Percentiles rank a stretch among this genome's conserved stretches.
Evolutionary conservation across 805 yeast genomes (phyloP).

Genomic region (Kazachstania taianensis): DNA sequence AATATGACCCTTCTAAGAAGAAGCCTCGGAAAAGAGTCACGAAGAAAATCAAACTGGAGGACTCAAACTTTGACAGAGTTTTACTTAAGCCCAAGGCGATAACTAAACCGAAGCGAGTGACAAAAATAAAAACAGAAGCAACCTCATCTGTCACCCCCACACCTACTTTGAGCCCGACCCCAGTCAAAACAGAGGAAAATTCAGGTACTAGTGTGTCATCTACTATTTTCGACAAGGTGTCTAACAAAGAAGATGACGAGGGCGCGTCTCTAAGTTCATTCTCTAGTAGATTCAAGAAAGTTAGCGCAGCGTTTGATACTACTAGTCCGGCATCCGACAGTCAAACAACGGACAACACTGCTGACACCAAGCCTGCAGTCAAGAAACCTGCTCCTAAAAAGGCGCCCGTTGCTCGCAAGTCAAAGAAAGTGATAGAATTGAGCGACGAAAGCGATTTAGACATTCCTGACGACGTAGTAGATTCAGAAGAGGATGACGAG

Average conservation of each 20-base stretch:
- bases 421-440: conserved; percentile 9
- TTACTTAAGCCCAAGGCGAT: conserved; percentile 20
- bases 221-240: conserved; percentile 14
- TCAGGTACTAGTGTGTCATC: conserved; percentile 5
- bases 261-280: conserved; percentile 18
- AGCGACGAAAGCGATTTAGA: conserved; percentile 21
- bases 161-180: conserved; percentile 6
- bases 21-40: conserved; percentile 18
- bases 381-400: conserved; percentile 1
- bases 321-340: too few species aligned
- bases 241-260: conserved; percentile 8
- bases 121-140: conserved; percentile 20
- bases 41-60: conserved; percentile 19
- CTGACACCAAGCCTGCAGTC: background rate
- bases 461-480: background rate
- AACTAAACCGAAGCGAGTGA: conserved; percentile 16
- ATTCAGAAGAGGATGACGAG: conserved; percentile 12
- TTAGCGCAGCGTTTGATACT: conserved; percentile 23
- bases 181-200: conserved; percentile 1
- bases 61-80: conserved; percentile 21
- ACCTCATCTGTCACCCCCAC: conserved; percentile 5
- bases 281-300: conserved; percentile 25
- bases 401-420: background rate
- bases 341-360: too few species aligned
- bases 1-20: conserved; percentile 20